phyloP scores from a whole-genome alignment of 164 flowering plant species.

The Buxus sempervirens region DNA sequence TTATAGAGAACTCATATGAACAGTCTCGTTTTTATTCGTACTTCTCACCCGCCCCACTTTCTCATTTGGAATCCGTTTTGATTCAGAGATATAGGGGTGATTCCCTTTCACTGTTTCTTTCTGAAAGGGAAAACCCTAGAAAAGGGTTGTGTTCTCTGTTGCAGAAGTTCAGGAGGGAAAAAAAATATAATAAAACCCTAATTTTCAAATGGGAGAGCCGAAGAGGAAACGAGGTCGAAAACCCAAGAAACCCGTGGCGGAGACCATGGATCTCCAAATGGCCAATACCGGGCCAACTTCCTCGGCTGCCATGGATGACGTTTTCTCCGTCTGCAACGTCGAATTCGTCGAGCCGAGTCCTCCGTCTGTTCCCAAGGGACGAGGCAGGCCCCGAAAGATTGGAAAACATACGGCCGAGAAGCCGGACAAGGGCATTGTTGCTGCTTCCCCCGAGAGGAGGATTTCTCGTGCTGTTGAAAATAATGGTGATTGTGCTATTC shows the following conservation, averaged over 20 bases:
- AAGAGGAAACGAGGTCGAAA: slow-evolving; percentile 49
- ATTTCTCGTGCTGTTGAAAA: slow-evolving; percentile 15
- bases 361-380: slow-evolving; percentile 15
- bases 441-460: slow-evolving; percentile 13
- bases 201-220: slow-evolving; percentile 18
- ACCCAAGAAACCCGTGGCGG: slow-evolving; percentile 28
- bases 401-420: slow-evolving; percentile 10
- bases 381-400: slow-evolving; percentile 47
- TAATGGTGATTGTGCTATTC: slow-evolving; percentile 6
- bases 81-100: no score
- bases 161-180: not conserved
- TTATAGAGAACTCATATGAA: no score
- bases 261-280: slow-evolving; percentile 27
- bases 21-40: no score
- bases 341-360: slow-evolving; percentile 26
- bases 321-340: slow-evolving; percentile 19
- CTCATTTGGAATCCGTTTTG: no score
- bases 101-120: not conserved
- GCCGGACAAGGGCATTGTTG: not conserved
- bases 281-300: slow-evolving; percentile 7
- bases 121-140: not conserved
- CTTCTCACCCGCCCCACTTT: no score
- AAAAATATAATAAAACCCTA: not conserved
- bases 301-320: slow-evolving; percentile 15
- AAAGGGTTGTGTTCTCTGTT: not conserved